Percentiles rank a stretch among this genome's conserved stretches.
These are phyloP conservation scores for Rhododendron ovatum DNA, from an alignment of 148 eudicot genomes.

Conservation along the genomic window DNA sequence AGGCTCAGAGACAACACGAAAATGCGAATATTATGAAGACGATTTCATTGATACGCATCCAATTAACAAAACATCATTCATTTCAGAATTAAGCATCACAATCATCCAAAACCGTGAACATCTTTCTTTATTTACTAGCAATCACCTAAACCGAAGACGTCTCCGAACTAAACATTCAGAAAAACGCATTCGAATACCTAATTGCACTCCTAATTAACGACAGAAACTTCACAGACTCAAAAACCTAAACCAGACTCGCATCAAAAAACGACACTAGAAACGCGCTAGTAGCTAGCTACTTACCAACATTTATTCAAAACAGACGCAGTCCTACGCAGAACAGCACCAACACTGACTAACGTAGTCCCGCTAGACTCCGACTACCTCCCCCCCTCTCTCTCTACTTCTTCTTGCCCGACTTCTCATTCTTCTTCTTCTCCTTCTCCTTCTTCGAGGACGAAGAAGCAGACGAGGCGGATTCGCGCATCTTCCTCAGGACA, in stretches of 20 bases:
- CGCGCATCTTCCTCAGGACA: not conserved
- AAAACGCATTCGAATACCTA: not conserved
- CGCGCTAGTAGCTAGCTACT: not conserved
- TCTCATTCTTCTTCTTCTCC: not conserved
- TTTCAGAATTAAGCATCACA: not conserved
- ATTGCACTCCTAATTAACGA: not conserved
- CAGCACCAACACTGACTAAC: not conserved
- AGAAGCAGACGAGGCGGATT: not conserved
- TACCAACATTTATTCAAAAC: not conserved
- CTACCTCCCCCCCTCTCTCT: not conserved
- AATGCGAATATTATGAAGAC: not conserved
- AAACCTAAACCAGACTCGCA: not conserved
- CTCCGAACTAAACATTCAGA: not conserved
- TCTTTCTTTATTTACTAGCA: not conserved
- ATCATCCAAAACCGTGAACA: not conserved
- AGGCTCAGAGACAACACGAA: not conserved
- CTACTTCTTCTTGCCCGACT: not conserved
- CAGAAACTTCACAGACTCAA: not conserved
- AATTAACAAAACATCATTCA: not conserved
- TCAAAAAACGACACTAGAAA: not conserved
- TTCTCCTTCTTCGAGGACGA: not conserved
- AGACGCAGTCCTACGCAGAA: not conserved
- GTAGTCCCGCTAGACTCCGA: not conserved
- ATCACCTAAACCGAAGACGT: not conserved
- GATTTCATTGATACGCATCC: not conserved